Evolutionary conservation across 192 early-diverging fungal species (phyloP), one percentile per base, ranked within the genome.

Genomic region (Neocallimastix lanati): DNA sequence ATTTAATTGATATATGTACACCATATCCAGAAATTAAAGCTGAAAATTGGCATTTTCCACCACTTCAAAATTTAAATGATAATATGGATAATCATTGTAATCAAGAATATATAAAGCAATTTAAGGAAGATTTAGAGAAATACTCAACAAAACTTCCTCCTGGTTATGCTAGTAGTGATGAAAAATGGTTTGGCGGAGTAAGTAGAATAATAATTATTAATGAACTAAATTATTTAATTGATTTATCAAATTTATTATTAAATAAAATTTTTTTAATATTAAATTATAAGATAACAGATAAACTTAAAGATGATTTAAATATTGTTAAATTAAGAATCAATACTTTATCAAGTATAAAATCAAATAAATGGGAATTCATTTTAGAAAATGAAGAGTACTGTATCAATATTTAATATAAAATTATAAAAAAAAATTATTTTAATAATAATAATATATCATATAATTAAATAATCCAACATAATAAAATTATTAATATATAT

Each of bases 1-100:
- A 81, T 21, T 79, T 89, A 81, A 86, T 89, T 77, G 82, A 89
- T 28, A 78, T 88, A 35, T 88, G 86, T 77, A 87, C 86, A 28
- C 76, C 86, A 2, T 27, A 30, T 35, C 80, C 80, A 18, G 78
- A 81, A 30, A 79, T 88, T 7, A 81, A 81, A 28, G 76, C 86
- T 28, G 77, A 77, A 13, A 33, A 37, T 9, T 89, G 88, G 88
- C 79, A 58, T 15, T 30, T 88, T 28, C 50, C 85, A 27, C 76
- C 82, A 29, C 36, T 28, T 27, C 35, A 37, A 28, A 82, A 50
- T 7, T 36, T 78, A 40, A 79, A 77, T 16, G 82, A 85, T 28
- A 78, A 78, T 29, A 82, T 81, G 15, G 79, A 78, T 11, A 76
- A 33, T 79, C 4, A 37, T 37, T n/a, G 21, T 77, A 21, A 79